Base-by-base conservation (phyloP, 2,329 filamentous ascomycete genomes). In the Monosporascus ibericus region DNA sequence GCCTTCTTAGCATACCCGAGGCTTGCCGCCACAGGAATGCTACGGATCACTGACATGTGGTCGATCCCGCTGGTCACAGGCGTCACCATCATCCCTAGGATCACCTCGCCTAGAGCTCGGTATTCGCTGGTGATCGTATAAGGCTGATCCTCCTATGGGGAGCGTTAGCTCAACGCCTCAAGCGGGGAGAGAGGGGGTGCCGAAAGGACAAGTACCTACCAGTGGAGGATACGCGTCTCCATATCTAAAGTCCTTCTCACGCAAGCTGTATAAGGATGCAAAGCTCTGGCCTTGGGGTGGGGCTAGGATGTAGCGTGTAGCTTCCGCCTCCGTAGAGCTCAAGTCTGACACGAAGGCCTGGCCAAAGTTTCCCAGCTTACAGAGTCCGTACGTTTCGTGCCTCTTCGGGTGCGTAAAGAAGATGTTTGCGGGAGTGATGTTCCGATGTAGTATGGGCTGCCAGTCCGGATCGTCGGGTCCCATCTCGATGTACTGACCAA, bases 311-410 rank as follows among this genome's bases (percentile, higher is more conserved):
- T 61, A 64, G 4, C 42, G 42, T 7, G 11, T 15, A 17, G 11
- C 38, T 18, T 39, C 22, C 14, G 22, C 38, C 37, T 8, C n/a
- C 22, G n/a, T 52, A 36, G 59, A 56, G 24, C 59, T 58, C 44
- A 75, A 71, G 42, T 68, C 68, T n/a, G 72, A 71, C 11, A 78
- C 65, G 25, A 63, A 65, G 17, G 72, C 69, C n/a, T 60, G 60
- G 44, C 66, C 60, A 50, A 77, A 79, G 42, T 75, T 72, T 15
- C 78, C 78, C 51, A 83, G 65, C 65, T 81, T 82, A 58, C 78
- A 81, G 27, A 68, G 60, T 0, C 79, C 80, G 58, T 81, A 82
- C 34, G 70, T 73, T 65, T 81, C 78, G 14, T 55, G 63, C 2
- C 74, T 75, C 14, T 67, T 66, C 37, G 77, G 72, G 49, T 76